A percentile compares a stretch with the other conserved stretches of the same genome.
Conservation (phyloP, 345 rosid genomes). For the Hibiscus tridactylites region DNA sequence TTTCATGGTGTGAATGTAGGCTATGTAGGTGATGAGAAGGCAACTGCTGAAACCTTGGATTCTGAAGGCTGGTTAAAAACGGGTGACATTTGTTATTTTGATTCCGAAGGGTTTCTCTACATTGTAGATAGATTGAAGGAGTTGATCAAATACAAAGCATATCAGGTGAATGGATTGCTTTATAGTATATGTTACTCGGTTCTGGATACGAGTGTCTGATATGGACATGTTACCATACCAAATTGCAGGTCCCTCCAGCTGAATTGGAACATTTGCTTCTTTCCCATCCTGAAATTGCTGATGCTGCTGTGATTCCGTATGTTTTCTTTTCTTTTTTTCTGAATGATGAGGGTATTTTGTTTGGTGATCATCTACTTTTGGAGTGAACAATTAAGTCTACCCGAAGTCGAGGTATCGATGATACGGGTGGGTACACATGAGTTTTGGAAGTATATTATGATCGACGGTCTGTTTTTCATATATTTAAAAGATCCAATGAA, state of each 20-base stretch:
- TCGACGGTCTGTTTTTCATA: background rate
- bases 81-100: constrained; percentile 86
- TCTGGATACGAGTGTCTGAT: too few relatives aligned
- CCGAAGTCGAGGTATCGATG: background rate
- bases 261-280: constrained; percentile 80
- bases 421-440: background rate
- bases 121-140: constrained; percentile 84
- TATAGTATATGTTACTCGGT: too few relatives aligned
- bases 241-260: constrained; percentile 83
- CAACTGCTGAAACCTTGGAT: constrained; percentile 77
- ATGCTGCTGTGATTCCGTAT: constrained; percentile 92
- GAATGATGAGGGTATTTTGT: background rate
- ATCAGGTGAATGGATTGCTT: constrained; percentile 45
- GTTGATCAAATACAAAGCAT: constrained; percentile 88
- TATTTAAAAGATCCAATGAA: background rate
- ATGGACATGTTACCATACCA: background rate
- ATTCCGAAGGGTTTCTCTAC: constrained; percentile 16
- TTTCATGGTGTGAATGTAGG: constrained; percentile 36
- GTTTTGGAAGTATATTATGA: background rate
- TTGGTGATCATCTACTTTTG: background rate
- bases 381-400: background rate
- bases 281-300: constrained; percentile 65
- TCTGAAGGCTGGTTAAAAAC: constrained; percentile 90
- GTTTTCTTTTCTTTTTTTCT: background rate
- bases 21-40: constrained; percentile 73